Percentiles rank a stretch among this genome's conserved stretches.
These are phyloP conservation scores for Dothistroma pini DNA, from an alignment of 2,329 filamentous ascomycete species.

Conservation along the genomic window DNA sequence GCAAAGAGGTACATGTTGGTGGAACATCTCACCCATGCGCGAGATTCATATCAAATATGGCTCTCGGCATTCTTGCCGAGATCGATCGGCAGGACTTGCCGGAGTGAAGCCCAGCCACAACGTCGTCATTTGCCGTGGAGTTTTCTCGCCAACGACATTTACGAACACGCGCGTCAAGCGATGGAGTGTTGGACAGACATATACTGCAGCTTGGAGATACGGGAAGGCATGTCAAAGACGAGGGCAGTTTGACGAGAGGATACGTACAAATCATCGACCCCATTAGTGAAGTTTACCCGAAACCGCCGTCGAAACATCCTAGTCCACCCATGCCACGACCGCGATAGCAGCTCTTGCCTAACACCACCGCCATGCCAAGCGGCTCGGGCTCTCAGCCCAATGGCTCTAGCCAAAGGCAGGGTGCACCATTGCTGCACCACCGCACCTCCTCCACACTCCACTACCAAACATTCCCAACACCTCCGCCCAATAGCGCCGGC, in stretches of 20 bases:
- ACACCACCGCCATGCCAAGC: neutral
- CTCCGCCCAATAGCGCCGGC: slow-evolving; percentile 65
- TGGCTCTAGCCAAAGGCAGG: neutral
- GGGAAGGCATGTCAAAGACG: neutral
- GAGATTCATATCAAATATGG: neutral
- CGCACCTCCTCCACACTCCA: slow-evolving; percentile 57
- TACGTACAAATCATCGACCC: no score
- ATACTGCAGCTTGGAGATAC: neutral
- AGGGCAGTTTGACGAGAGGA: neutral
- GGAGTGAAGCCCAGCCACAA: neutral
- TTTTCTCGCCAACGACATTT: neutral
- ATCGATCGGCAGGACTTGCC: neutral
- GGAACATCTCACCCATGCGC: neutral
- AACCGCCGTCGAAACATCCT: neutral
- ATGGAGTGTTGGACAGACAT: neutral
- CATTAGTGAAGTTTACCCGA: neutral
- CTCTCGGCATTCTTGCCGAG: neutral
- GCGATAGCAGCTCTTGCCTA: neutral
- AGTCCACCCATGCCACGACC: neutral
- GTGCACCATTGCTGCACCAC: slow-evolving; percentile 25
- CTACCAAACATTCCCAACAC: slow-evolving; percentile 79
- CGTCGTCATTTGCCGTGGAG: neutral
- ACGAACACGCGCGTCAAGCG: neutral
- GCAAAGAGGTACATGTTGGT: no score
- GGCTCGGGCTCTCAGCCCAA: neutral